Base-by-base conservation (phyloP, 2,329 filamentous ascomycete genomes). In the Colletotrichum eremochloae region DNA sequence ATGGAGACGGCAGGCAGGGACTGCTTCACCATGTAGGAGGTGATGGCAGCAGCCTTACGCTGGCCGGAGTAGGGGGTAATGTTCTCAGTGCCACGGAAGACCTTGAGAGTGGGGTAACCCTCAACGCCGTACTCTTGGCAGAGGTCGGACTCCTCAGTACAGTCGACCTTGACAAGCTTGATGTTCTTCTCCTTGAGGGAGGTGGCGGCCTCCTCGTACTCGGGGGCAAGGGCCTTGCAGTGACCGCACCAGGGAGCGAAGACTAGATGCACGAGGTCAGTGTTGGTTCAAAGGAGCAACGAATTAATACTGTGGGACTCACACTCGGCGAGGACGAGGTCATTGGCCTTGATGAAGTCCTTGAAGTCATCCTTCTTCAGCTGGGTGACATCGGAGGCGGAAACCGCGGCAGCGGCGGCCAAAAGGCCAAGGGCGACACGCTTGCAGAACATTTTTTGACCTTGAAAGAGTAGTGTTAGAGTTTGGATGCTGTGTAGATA, bases 91-190 rank as follows among this genome's bases (percentile, higher is more conserved):
- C 96, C 96, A 79, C 96, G 94, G 95, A 99, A 99, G 85, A 99
- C 91, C 92, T 98, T 99, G 81, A 99, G 91, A 76, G 96, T 99
- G 75, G 96, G 96, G 89, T 99, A 99, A 76, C 96, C 96, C 88
- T 98, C 95, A 55, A 99, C 95, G 75, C 94, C 95, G 79, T 93
- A 94, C 78, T 90, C 87, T 84, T 95, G 90, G 91, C 96, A 99
- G 77, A 99, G 92, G 44, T 97, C 94, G 75, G 91, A 86, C 88
- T 99, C 94, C 82, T 93, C 95, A 80, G 96, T 98, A 89, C 96
- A 98, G 88, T 98, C 96, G 78, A 97, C 85, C 91, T 97, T 96
- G 84, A 89, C 93, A 68, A 97, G 88, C 80, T 89, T 90, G 84
- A 96, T 96, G 82, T 93, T 89, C 91, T 96, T 96, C 85, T 94